Percentiles rank a stretch among this genome's conserved stretches.
Conservation (phyloP, 129 eudicot species). For the Gnaphalium uliginosum region DNA sequence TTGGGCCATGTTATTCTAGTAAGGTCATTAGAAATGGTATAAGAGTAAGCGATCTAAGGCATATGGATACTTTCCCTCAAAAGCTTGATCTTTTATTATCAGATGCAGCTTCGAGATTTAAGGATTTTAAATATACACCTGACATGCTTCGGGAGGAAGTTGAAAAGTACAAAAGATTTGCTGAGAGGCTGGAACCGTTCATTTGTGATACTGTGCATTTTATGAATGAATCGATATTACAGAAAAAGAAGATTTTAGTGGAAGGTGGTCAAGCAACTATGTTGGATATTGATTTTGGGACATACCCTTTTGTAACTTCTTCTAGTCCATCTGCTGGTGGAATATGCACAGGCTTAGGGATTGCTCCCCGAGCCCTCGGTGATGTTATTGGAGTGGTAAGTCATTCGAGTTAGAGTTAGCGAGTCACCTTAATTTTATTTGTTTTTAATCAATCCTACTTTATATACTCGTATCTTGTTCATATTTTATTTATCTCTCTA, state of each 20-base stretch:
- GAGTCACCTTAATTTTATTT: background rate
- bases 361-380: constrained; percentile 87
- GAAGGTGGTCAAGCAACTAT: constrained; percentile 99
- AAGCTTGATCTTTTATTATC: constrained; percentile 77
- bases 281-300: constrained; percentile 97
- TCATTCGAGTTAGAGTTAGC: background rate
- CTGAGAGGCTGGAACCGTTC: constrained; percentile 89
- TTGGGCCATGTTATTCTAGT: constrained; percentile 91
- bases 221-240: constrained; percentile 69
- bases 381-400: constrained; percentile 96
- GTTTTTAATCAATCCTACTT: constrained; percentile 4
- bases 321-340: constrained; percentile 99
- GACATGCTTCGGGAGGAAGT: constrained; percentile 82
- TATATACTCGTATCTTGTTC: background rate
- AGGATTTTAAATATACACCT: constrained; percentile 65
- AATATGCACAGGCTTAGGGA: constrained; percentile 94
- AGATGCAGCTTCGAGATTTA: constrained; percentile 89
- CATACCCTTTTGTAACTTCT: constrained; percentile 92
- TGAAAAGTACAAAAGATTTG: constrained; percentile 74
- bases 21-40: constrained; percentile 84
- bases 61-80: constrained; percentile 89
- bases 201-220: constrained; percentile 82
- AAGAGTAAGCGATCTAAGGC: constrained; percentile 91
- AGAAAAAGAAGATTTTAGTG: constrained; percentile 75
- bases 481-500: too few relatives aligned